phyloP scores from a whole-genome alignment of 1,284 basidiomycete genomes.

The Veloporphyrellus conicus region DNA sequence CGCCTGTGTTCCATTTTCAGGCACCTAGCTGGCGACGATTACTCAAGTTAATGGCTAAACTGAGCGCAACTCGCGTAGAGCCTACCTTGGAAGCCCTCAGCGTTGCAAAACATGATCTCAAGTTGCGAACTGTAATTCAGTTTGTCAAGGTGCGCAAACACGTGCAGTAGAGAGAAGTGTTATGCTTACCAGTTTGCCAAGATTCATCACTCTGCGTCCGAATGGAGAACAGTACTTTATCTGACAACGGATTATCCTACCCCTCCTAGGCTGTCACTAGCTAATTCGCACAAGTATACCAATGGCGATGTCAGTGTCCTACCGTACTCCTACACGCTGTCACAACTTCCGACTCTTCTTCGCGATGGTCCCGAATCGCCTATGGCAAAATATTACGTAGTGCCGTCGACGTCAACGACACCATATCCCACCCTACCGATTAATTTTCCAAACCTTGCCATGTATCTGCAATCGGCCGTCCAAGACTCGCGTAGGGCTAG shows the following conservation, averaged over 20 bases:
- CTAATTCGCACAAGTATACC: slow-evolving; percentile 45
- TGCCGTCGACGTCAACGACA: slow-evolving; percentile 54
- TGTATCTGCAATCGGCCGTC: slow-evolving; percentile 67
- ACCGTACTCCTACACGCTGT: slow-evolving; percentile 66
- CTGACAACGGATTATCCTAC: slow-evolving; percentile 67
- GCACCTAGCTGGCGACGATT: slow-evolving; percentile 68
- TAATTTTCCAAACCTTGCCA: slow-evolving; percentile 65
- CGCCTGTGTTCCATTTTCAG: slow-evolving; percentile 64
- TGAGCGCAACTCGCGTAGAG: slow-evolving; percentile 65
- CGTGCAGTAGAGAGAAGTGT: not conserved
- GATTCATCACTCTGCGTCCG: slow-evolving; percentile 53
- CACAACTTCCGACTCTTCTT: slow-evolving; percentile 54
- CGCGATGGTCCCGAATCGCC: slow-evolving; percentile 57
- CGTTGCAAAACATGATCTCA: slow-evolving; percentile 51
- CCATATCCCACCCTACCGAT: slow-evolving; percentile 70
- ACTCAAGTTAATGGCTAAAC: slow-evolving; percentile 64
- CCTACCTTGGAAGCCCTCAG: slow-evolving; percentile 64
- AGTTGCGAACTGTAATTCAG: slow-evolving; percentile 67
- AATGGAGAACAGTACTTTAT: slow-evolving; percentile 72
- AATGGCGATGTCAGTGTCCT: slow-evolving; percentile 58
- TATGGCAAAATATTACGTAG: slow-evolving; percentile 64
- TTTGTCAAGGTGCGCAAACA: slow-evolving; percentile 57
- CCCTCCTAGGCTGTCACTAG: slow-evolving; percentile 44
- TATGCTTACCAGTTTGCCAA: slow-evolving; percentile 26
- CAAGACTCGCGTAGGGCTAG: slow-evolving; percentile 59